phyloP scores from a whole-genome alignment of 768 basidiomycete species.

The Collybia mongolica region DNA sequence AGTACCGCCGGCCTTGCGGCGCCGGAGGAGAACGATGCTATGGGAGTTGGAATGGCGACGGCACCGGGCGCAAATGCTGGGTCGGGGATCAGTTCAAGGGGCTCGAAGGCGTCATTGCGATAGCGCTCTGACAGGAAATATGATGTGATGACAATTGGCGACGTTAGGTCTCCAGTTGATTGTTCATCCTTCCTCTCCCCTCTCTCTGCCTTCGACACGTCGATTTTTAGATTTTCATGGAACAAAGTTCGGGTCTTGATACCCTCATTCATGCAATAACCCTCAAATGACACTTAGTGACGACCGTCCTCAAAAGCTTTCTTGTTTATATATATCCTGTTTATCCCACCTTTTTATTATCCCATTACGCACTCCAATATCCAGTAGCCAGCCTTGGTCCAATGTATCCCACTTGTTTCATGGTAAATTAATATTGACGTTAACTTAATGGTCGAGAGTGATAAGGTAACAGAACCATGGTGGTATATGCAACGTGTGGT shows the following conservation, averaged over 20 bases:
- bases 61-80: not conserved
- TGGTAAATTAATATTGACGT: no score
- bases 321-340: no score
- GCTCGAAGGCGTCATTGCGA: slow-evolving; percentile 16
- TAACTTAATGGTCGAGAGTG: no score
- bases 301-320: no score
- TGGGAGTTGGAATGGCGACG: not conserved
- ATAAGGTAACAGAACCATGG: no score
- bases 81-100: slow-evolving; percentile 8
- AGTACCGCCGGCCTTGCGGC: slow-evolving; percentile 36
- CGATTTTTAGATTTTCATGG: not conserved
- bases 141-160: not conserved
- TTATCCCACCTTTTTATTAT: no score
- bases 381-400: no score
- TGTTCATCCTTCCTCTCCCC: not conserved
- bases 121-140: not conserved
- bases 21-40: slow-evolving; percentile 20
- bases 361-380: no score
- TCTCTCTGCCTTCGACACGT: not conserved
- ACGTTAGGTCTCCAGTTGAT: slow-evolving; percentile 11
- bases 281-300: not conserved
- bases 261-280: not conserved
- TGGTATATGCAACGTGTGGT: no score
- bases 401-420: no score
- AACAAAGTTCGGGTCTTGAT: not conserved